Evolutionary conservation across 208 protist genomes (phyloP).

Genomic region (Entamoeba histolytica): DNA sequence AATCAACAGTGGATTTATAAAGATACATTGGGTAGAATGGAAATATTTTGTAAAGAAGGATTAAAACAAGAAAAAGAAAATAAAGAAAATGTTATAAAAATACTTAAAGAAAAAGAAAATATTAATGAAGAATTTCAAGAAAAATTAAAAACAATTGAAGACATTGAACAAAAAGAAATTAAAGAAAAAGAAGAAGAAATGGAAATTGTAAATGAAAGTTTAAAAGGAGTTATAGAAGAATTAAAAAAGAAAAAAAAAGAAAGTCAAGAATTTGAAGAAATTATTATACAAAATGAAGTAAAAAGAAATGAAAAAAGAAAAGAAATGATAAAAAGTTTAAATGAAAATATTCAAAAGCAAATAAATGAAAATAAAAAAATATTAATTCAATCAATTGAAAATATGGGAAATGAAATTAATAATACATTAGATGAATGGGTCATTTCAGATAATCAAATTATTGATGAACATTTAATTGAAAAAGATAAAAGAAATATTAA

Average conservation of each 20-base stretch:
- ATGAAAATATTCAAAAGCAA: neutral
- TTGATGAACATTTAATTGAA: too few species aligned
- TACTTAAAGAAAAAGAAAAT: neutral
- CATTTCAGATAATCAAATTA: too few species aligned
- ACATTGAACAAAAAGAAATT: neutral
- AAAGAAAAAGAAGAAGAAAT: neutral
- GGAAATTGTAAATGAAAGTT: neutral
- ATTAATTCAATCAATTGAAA: neutral
- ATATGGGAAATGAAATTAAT: neutral
- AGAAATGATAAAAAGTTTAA: neutral
- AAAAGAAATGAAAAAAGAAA: neutral
- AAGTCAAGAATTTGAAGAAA: neutral
- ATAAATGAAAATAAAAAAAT: neutral
- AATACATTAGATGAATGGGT: too few species aligned
- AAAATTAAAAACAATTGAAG: neutral
- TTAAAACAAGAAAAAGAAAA: neutral
- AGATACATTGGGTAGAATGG: neutral
- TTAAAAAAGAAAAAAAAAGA: neutral
- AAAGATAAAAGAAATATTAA: too few species aligned
- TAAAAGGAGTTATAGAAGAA: neutral
- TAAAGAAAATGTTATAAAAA: neutral
- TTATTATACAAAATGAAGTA: neutral
- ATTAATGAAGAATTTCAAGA: neutral
- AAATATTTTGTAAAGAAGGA: neutral
- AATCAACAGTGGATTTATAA: neutral